Evolutionary conservation across 1,284 basidiomycete genomes (phyloP), one percentile per base, ranked within the genome.

Genomic region (Porodaedalea pini): DNA sequence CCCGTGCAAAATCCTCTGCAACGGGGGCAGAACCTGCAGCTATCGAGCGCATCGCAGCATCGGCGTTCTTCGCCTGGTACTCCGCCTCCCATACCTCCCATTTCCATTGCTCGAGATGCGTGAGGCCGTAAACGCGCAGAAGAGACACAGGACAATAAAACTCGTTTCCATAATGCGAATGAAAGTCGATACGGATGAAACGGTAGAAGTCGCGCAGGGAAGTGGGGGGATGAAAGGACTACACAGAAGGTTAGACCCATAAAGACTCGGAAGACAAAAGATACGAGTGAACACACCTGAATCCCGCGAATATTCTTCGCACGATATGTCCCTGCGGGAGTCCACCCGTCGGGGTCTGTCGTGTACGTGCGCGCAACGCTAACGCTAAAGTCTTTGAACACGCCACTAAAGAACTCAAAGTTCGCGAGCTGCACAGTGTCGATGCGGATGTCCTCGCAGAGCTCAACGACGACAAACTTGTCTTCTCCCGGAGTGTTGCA

Each of bases 321-420:
- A 21, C 82, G 78, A 68, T 94, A 97, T 3, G 82, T 83, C 15
- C 93, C 87, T 1, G 82, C 88, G 47, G 78, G 75, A 0, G 81
- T 85, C 78, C 90, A 92, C 19, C 80, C 85, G 17, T 86, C 82
- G 21, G 81, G 74, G 36, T 86, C 83, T 5, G 74, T 78, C 17
- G 79, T 76, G 64, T 84, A 82, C 51, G 81, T 88, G 69, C 90
- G 89, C 4, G 91, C 86, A 1, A 93, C 92, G 65, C 89, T 91
- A 43, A 99, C 87, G 2, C 80, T 80, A 62, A 99, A 90, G 54
- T 94, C 90, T 70, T 92, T 91, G 75, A 99, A 97, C 51, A 98
- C 91, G 8, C 95, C 94, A 65, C 91, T 94, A 75, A 98, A 99
- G 75, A 98, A 98, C 73, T 99, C 96, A 71, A 92, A 97, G 67